Percentiles rank a stretch among this genome's conserved stretches.
Conservation (phyloP, 139 green algal species). For the Closterium sp. region DNA sequence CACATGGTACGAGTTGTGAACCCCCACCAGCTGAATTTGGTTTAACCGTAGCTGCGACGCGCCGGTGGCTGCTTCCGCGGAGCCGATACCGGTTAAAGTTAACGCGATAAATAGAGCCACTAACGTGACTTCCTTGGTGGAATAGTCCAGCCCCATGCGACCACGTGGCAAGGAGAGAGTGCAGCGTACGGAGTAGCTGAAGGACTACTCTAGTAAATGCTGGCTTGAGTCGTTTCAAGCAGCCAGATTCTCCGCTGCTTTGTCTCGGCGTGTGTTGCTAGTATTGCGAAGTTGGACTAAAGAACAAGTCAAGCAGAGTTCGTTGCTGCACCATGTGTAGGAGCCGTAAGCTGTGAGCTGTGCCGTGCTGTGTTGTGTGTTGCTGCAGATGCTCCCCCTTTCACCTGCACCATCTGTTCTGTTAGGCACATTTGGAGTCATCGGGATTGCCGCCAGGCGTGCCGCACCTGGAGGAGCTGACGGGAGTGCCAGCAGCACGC, state of each 20-base stretch:
- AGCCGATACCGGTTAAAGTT: background rate
- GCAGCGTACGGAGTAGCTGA: too few relatives aligned
- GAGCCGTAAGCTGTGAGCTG: background rate
- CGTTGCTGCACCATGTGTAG: too few relatives aligned
- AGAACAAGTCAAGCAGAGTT: too few relatives aligned
- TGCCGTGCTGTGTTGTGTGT: background rate
- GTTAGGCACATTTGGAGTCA: background rate
- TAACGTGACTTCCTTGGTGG: background rate
- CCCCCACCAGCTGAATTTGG: constrained; percentile 7
- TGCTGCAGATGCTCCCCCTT: background rate
- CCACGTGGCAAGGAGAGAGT: background rate
- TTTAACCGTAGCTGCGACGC: background rate
- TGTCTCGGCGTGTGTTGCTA: too few relatives aligned
- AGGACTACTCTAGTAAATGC: background rate
- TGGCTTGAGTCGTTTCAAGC: background rate
- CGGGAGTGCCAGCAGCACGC: background rate
- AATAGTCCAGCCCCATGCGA: background rate
- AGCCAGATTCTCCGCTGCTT: background rate
- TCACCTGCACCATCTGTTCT: background rate
- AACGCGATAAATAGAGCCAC: background rate
- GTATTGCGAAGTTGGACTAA: too few relatives aligned
- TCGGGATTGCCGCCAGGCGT: background rate
- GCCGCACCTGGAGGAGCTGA: background rate
- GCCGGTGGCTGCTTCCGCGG: background rate
- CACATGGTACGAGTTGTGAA: constrained; percentile 18